Evolutionary conservation across 2,329 filamentous ascomycete species (phyloP), one percentile per base, ranked within the genome.

Genomic region (Trichoderma arundinaceum): DNA sequence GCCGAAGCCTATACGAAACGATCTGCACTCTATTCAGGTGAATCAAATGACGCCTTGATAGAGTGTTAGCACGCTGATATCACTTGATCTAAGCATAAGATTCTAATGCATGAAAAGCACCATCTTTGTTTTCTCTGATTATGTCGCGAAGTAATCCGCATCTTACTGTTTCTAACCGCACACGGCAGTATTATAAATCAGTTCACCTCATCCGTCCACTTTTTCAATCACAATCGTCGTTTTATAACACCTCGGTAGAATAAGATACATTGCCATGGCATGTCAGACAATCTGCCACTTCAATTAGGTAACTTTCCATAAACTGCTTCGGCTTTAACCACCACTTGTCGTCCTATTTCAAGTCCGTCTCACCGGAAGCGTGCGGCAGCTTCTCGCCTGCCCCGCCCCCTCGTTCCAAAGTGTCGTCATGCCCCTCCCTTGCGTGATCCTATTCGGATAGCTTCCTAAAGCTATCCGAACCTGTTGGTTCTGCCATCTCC

Each of bases 351-450:
- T 28, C 2, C 22, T 28, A 28, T 28, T 28, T 28, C 22, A 28
- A 28, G 22, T 28, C 22, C 22, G 22, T 28, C 22, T 28, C 22
- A 28, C 22, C 22, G 22, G 22, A 28, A 28, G 22, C 22, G 22
- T 28, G 22, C 22, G 22, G 22, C 22, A 28, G 22, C 22, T 22
- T 35, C 13, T 9, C 13, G 5, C 33, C n/a, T 35, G 46, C 58
- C 58, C 59, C 59, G 38, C 59, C 59, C 35, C 49, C 28, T 22
- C 46, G 28, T 6, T 8, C 54, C 46, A 28, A 41, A 41, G 32
- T 63, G 49, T 63, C 60, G 60, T 63, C 60, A 63, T 63, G 10
- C 43, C 28, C 32, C 28, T 33, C 44, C 17, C 39, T 63, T 44
- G 48, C 38, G 59, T 62, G 59, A 62, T 62, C 19, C 28, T 22